Evolutionary conservation across 2,329 filamentous ascomycete genomes (phyloP).

Genomic region (Dactylellina cionopaga): DNA sequence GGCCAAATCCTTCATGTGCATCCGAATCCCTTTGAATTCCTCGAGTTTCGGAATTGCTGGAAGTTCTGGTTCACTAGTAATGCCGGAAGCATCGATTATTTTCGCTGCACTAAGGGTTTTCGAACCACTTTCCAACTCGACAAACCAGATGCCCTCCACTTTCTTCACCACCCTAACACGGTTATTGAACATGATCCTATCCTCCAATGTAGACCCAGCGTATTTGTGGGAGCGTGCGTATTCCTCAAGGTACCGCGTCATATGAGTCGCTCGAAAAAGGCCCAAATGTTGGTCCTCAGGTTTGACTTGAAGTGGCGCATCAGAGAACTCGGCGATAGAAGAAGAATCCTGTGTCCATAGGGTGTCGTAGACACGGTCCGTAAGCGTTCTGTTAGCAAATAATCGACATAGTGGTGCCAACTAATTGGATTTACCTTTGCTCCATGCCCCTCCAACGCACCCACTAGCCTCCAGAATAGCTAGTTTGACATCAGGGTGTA

Average conservation of each 20-base stretch:
- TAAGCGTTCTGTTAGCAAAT: background rate
- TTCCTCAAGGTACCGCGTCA: background rate
- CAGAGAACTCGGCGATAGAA: background rate
- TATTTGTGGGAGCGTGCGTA: constrained; percentile 7
- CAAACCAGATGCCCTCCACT: too few species aligned
- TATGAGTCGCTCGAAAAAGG: constrained; percentile 1
- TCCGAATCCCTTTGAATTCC: constrained; percentile 12
- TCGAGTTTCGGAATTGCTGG: constrained; percentile 19
- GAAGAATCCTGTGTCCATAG: background rate
- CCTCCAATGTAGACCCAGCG: background rate
- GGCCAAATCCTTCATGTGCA: constrained; percentile 51
- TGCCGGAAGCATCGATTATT: too few species aligned
- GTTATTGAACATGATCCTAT: background rate
- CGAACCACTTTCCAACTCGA: too few species aligned
- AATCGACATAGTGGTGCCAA: too few species aligned
- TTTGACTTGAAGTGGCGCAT: background rate
- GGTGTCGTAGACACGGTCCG: background rate
- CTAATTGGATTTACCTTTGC: too few species aligned
- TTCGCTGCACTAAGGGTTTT: too few species aligned
- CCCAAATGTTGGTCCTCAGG: background rate
- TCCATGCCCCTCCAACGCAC: too few species aligned
- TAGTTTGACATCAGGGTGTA: background rate
- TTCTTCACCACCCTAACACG: background rate
- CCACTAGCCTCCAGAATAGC: background rate
- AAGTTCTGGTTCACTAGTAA: constrained; percentile 39